A percentile compares a stretch with the other conserved stretches of the same genome.
Conservation (phyloP, 148 eudicot species). For the Chenopodium formosanum region DNA sequence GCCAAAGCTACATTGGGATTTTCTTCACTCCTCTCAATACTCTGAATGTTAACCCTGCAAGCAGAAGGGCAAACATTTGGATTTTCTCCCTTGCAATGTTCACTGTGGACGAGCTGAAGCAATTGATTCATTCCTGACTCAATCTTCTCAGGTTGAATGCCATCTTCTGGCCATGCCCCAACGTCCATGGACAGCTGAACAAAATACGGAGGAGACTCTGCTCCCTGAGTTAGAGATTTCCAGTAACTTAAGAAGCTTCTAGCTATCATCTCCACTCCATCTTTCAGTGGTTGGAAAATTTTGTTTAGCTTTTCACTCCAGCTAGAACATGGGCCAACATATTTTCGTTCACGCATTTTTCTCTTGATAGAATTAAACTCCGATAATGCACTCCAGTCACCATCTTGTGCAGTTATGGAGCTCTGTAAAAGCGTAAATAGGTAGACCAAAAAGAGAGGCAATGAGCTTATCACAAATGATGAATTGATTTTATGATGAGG, state of each 20-base stretch:
- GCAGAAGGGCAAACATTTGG: conserved; percentile 57
- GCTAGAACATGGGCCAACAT: conserved; percentile 37
- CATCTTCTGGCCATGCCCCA: conserved; percentile 90
- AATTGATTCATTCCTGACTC: conserved; percentile 79
- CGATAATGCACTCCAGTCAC: conserved; percentile 70
- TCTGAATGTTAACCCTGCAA: conserved; percentile 83
- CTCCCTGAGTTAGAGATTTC: conserved; percentile 86
- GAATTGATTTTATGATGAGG: conserved; percentile 62
- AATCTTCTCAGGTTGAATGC: conserved; percentile 91
- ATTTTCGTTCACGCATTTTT: conserved; percentile 33
- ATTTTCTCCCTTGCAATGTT: conserved; percentile 60
- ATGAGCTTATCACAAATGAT: conserved; percentile 77
- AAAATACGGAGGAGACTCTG: conserved; percentile 96
- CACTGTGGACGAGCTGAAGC: conserved; percentile 68
- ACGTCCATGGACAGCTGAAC: conserved; percentile 93
- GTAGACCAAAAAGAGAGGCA: conserved; percentile 83
- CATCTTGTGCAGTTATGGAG: conserved; percentile 91
- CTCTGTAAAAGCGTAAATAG: conserved; percentile 92
- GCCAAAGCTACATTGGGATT: conserved; percentile 73
- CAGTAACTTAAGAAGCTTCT: conserved; percentile 66
- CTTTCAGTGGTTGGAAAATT: conserved; percentile 42
- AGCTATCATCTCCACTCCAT: conserved; percentile 44
- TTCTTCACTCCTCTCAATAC: conserved; percentile 85
- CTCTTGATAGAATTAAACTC: conserved; percentile 41
- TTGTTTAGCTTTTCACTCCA: conserved; percentile 50